Evolutionary conservation across 768 basidiomycete genomes (phyloP).

Genomic region (Trichaptum fuscoviolaceum): DNA sequence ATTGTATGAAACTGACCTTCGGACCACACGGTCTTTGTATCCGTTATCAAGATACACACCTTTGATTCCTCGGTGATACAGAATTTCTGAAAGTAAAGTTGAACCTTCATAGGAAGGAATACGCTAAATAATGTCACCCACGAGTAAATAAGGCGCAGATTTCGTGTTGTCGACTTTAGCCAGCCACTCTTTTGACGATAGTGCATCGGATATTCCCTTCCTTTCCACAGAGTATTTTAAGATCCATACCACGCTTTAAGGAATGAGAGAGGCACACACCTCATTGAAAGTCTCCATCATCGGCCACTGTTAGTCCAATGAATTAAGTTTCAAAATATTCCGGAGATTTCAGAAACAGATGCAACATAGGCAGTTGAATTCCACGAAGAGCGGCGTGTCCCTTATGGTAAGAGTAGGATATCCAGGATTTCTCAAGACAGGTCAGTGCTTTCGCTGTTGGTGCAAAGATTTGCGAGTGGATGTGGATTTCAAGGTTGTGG

Average conservation of each 20-base stretch:
- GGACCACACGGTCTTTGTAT: slow-evolving; percentile 68
- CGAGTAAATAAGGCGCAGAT: slow-evolving; percentile 68
- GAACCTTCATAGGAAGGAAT: slow-evolving; percentile 8
- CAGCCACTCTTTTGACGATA: slow-evolving; percentile 70
- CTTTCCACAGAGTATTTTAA: background rate
- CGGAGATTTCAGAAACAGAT: no score
- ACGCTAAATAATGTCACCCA: slow-evolving; percentile 32
- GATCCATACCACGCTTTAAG: background rate
- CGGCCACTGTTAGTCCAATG: background rate
- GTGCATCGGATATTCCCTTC: slow-evolving; percentile 51
- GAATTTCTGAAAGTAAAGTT: slow-evolving; percentile 50
- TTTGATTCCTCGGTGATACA: slow-evolving; percentile 48
- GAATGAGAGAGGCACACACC: background rate
- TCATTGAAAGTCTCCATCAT: background rate
- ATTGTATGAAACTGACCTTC: slow-evolving; percentile 46
- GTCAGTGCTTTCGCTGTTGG: no score
- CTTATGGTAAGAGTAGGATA: no score
- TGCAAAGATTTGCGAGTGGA: no score
- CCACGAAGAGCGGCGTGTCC: no score
- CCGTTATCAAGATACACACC: slow-evolving; percentile 58
- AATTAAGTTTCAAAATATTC: background rate
- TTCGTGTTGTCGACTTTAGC: slow-evolving; percentile 55
- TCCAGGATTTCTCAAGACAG: no score
- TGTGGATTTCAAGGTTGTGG: no score
- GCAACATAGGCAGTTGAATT: no score